Evolutionary conservation across 345 rosid genomes (phyloP), one percentile per base, ranked within the genome.

Genomic region (Mercurialis annua): DNA sequence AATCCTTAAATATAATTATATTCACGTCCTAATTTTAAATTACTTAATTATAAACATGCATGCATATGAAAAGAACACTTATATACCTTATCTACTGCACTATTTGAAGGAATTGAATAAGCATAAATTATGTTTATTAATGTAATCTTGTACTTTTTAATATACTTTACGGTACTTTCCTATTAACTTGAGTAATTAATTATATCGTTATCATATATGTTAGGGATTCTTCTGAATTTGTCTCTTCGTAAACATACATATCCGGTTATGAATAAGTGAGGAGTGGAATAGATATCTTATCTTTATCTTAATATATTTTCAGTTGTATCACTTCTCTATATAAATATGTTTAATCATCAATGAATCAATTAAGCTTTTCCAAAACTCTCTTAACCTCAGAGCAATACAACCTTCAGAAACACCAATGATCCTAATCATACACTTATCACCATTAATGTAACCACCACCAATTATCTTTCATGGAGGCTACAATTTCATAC

Each of bases 91-190:
- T 44, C 34, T 47, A 17, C 18, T 62, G 20, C 3, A 52, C n/a
- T n/a, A n/a, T n/a, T 29, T 29, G 34, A 30, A 26, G 56, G 15
- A 47, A 47, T 30, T 30, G 24, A 29, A 9, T 10, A 27, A 16
- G 21, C 21, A 38, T 5, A 11, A 36, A 27, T n/a, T 17, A 26
- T 62, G 17, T 63, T 20, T 29, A 34, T 57, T 30, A 46, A 20
- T 47, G 55, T 49, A 63, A 63, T 49, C 40, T 46, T 62, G 66
- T 29, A 47, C 54, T 18, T 62, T 27, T n/a, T 20, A n/a, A 29
- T 44, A 62, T 46, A 8, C 29, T 47, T 18, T 8, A 24, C 15
- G n/a, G 47, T 38, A 12, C 10, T 18, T 40, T 57, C 7, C 5
- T 30, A 7, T 55, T n/a, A n/a, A n/a, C n/a, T 3, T 17, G 12